These are phyloP conservation scores for Erodium moschatum DNA, from an alignment of 441 rosid species.

Conservation along the genomic window DNA sequence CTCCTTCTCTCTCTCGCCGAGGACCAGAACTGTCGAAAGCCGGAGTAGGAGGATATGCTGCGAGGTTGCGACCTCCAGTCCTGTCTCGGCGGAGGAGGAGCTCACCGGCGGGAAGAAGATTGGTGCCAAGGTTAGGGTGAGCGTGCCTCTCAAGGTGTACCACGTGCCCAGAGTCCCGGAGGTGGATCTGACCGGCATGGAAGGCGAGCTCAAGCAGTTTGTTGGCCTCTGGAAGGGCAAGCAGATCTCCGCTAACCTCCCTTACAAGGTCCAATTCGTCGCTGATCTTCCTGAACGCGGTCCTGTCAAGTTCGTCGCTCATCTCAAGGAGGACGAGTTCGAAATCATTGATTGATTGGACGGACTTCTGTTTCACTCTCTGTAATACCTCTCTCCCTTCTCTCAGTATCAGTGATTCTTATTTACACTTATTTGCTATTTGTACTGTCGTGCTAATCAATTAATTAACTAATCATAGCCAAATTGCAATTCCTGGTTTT, in stretches of 20 bases:
- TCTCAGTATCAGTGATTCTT: neutral
- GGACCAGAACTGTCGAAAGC: neutral
- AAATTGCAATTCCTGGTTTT: slow-evolving; percentile 2
- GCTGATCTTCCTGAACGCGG: slow-evolving; percentile 66
- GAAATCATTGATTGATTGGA: slow-evolving; percentile 21
- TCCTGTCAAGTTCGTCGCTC: slow-evolving; percentile 72
- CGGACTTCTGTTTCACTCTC: too few species aligned
- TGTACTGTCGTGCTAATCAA: neutral
- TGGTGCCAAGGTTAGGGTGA: slow-evolving; percentile 72
- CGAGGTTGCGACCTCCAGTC: neutral
- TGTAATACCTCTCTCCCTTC: neutral
- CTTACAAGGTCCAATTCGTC: slow-evolving; percentile 63
- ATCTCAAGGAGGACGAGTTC: slow-evolving; percentile 85
- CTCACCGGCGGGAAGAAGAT: slow-evolving; percentile 25
- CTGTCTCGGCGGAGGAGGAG: neutral
- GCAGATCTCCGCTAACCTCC: slow-evolving; percentile 74
- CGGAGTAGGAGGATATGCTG: neutral
- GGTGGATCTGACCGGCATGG: slow-evolving; percentile 68
- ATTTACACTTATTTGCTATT: neutral
- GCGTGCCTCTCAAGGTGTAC: slow-evolving; percentile 68
- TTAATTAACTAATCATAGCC: neutral
- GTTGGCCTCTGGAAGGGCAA: slow-evolving; percentile 79
- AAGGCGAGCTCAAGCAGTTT: slow-evolving; percentile 71
- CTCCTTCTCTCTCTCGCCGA: neutral
- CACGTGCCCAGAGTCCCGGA: slow-evolving; percentile 82